These are phyloP conservation scores for Aspergillus diversus DNA, from an alignment of 495 filamentous ascomycete genomes.

Conservation along the genomic window DNA sequence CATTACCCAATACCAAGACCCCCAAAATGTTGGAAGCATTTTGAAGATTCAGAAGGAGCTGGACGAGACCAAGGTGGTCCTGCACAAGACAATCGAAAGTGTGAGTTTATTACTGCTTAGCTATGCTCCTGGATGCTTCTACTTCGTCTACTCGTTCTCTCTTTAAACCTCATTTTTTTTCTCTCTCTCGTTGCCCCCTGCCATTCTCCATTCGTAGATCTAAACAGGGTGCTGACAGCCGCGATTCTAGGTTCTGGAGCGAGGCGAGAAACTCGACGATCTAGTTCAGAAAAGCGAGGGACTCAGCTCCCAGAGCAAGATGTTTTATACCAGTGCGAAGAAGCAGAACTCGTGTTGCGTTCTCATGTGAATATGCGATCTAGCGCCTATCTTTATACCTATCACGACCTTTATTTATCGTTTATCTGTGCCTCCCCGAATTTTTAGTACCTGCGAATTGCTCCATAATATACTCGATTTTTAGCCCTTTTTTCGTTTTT, in stretches of 20 bases:
- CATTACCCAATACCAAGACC: constrained; percentile 87
- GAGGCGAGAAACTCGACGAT: constrained; percentile 86
- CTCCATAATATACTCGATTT: neutral
- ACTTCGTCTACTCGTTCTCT: neutral
- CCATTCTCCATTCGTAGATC: no score
- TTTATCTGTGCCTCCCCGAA: neutral
- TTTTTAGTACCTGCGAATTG: neutral
- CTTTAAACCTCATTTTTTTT: neutral
- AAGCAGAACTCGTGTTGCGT: constrained; percentile 33
- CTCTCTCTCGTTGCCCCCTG: neutral
- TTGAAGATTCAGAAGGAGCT: constrained; percentile 96
- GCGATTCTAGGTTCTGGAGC: constrained; percentile 66
- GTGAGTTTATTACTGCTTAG: constrained; percentile 12
- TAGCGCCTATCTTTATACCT: constrained; percentile 9
- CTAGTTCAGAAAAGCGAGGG: constrained; percentile 88
- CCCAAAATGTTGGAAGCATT: constrained; percentile 84
- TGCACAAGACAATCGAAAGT: constrained; percentile 78
- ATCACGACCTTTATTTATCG: neutral
- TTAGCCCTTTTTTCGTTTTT: no score
- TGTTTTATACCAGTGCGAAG: constrained; percentile 75
- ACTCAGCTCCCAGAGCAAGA: constrained; percentile 86
- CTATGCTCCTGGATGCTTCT: neutral
- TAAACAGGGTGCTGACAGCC: neutral
- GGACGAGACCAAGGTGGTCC: constrained; percentile 96
- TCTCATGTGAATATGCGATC: constrained; percentile 24